Percentiles rank a stretch among this genome's conserved stretches.
Evolutionary conservation across 306 rosid species (phyloP).

Genomic region (Ormosia semicastrata): DNA sequence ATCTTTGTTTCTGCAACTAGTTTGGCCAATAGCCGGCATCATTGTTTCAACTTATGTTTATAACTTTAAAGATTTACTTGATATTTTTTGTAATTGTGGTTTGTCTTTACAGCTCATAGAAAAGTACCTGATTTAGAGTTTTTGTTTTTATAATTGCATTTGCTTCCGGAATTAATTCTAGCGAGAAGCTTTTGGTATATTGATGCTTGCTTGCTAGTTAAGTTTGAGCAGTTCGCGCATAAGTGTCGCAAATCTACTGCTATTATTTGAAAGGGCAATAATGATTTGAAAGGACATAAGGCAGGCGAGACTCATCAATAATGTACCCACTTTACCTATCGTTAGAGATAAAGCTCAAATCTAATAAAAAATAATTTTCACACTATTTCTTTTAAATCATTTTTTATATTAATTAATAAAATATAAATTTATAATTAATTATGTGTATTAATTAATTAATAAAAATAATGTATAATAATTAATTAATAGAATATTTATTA

Average conservation of each 20-base stretch:
- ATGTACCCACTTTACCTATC: not conserved
- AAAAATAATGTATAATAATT: too few species aligned
- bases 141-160: not conserved
- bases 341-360: not conserved
- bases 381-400: too few species aligned
- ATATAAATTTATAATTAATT: too few species aligned
- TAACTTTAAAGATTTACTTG: not conserved
- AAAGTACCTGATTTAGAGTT: not conserved
- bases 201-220: too few species aligned
- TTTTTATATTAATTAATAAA: too few species aligned
- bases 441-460: too few species aligned
- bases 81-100: not conserved
- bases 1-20: not conserved
- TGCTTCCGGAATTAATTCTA: not conserved
- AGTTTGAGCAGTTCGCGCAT: not conserved
- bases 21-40: not conserved
- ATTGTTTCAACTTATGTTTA: not conserved
- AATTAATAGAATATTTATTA: too few species aligned
- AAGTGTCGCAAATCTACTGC: not conserved
- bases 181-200: not conserved
- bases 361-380: too few species aligned
- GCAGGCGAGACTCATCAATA: not conserved
- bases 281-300: not conserved
- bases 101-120: not conserved
- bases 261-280: not conserved